Evolutionary conservation across 2,329 filamentous ascomycete species (phyloP).

Genomic region (Aspergillus melleus): DNA sequence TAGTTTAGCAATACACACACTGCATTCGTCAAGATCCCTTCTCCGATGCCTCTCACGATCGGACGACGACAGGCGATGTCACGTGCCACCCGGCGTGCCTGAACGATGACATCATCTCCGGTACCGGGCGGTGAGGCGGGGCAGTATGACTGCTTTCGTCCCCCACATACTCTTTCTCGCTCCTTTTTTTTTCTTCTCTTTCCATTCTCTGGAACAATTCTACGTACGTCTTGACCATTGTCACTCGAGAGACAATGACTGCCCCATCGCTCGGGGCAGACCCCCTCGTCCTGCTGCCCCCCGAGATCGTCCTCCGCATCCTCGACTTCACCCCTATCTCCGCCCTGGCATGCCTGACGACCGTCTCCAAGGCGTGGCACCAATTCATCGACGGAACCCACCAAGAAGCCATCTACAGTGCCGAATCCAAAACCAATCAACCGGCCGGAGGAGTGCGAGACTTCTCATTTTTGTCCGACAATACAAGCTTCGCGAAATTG

Average conservation of each 20-base stretch:
- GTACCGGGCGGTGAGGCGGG: background rate
- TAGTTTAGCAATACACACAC: background rate
- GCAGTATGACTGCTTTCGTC: background rate
- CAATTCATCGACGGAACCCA: slow-evolving; percentile 45
- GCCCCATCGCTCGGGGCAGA: slow-evolving; percentile 15
- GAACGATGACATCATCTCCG: background rate
- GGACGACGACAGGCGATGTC: no score
- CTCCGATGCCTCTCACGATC: no score
- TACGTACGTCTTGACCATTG: background rate
- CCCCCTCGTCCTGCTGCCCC: slow-evolving; percentile 34
- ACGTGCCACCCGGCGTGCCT: no score
- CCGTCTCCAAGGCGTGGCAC: slow-evolving; percentile 40
- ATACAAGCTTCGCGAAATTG: slow-evolving; percentile 33
- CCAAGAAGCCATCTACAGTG: slow-evolving; percentile 44
- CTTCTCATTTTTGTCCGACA: slow-evolving; percentile 29
- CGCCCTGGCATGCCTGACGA: slow-evolving; percentile 37
- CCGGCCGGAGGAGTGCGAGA: slow-evolving; percentile 28
- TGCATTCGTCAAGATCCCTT: no score
- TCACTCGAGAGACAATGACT: background rate
- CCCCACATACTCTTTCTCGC: background rate
- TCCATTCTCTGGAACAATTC: background rate
- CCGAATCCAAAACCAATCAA: slow-evolving; percentile 36
- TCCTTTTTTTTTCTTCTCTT: background rate
- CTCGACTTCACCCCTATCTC: slow-evolving; percentile 40
- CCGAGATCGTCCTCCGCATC: slow-evolving; percentile 44